Conservation (phyloP, 2,329 filamentous ascomycete genomes). For the Fusarium udum region DNA sequence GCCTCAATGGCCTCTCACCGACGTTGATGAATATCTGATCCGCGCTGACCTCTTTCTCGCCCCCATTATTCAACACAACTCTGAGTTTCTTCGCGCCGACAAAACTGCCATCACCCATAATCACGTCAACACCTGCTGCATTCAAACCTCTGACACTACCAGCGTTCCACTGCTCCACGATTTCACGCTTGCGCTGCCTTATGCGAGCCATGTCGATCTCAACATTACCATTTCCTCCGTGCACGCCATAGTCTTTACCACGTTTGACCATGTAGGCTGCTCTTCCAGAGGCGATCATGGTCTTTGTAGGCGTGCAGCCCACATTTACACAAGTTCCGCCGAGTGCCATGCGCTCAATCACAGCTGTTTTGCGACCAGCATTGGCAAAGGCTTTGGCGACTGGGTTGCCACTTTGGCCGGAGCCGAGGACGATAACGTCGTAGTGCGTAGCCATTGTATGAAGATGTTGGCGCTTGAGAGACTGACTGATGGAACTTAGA, state of each 20-base stretch:
- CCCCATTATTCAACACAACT: constrained; percentile 46
- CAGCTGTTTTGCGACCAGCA: constrained; percentile 54
- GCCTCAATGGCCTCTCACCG: constrained; percentile 54
- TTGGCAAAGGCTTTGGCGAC: constrained; percentile 58
- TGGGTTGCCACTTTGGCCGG: constrained; percentile 62
- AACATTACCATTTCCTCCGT: constrained; percentile 41
- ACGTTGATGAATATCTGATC: constrained; percentile 58
- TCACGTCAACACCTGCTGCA: constrained; percentile 54
- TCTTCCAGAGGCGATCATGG: constrained; percentile 63
- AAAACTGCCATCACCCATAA: constrained; percentile 58
- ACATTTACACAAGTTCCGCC: constrained; percentile 66
- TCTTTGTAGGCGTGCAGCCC: constrained; percentile 67
- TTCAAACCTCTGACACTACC: constrained; percentile 57
- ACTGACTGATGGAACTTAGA: not conserved
- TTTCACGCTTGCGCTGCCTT: constrained; percentile 62
- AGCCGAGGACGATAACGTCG: constrained; percentile 58
- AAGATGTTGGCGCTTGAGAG: not conserved
- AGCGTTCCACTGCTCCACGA: constrained; percentile 59
- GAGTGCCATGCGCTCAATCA: constrained; percentile 59
- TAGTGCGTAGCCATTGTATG: constrained; percentile 38
- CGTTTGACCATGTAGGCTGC: constrained; percentile 57
- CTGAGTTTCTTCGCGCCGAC: constrained; percentile 50
- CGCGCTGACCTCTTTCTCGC: constrained; percentile 48
- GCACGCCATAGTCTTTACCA: constrained; percentile 57
- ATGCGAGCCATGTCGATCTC: constrained; percentile 59